Evolutionary conservation across 1,284 basidiomycete species (phyloP), one percentile per base, ranked within the genome.

Genomic region (Puccinia horiana): DNA sequence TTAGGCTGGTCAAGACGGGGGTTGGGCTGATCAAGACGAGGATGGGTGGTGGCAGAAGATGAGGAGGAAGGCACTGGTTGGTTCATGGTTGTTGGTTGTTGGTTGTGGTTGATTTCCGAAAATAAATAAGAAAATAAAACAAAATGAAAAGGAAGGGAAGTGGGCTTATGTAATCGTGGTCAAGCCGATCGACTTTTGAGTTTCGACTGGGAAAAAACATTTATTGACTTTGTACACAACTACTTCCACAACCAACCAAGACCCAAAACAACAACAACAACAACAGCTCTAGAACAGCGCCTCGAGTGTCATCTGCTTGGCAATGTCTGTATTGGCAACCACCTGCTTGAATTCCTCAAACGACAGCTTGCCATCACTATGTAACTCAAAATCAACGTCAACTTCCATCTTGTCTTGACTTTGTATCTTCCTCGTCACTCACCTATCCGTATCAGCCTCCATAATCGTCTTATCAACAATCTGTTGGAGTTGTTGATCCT

Each of bases 381-480:
- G n/a, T 26, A 52, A n/a, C n/a, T n/a, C 0, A 65, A 75, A 42
- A 29, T 61, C 20, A 12, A 26, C 63, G 37, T 37, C 29, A 40
- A 14, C 5, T 5, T 32, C n/a, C 23, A 32, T n/a, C n/a, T n/a
- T n/a, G n/a, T n/a, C n/a, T n/a, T n/a, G n/a, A n/a, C n/a, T n/a
- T 58, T n/a, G 37, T 18, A 6, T 44, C 52, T 20, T n/a, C n/a
- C n/a, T n/a, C n/a, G n/a, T n/a, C 32, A 83, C 88, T 84, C 82
- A 89, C 88, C 90, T 95, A 86, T 99, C 95, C 87, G 94, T 93
- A 87, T 99, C 96, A 23, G 96, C 96, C 88, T 99, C 96, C 94
- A 99, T 96, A 87, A 99, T 99, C 23, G 96, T 99, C 90, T 99
- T 99, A 88, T 99, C 97, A 14, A 99, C 97, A 84, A 99, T 99